Percentiles rank a stretch among this genome's conserved stretches.
These are phyloP conservation scores for Ganoderma resinaceum DNA, from an alignment of 1,284 basidiomycete species.

Conservation along the genomic window DNA sequence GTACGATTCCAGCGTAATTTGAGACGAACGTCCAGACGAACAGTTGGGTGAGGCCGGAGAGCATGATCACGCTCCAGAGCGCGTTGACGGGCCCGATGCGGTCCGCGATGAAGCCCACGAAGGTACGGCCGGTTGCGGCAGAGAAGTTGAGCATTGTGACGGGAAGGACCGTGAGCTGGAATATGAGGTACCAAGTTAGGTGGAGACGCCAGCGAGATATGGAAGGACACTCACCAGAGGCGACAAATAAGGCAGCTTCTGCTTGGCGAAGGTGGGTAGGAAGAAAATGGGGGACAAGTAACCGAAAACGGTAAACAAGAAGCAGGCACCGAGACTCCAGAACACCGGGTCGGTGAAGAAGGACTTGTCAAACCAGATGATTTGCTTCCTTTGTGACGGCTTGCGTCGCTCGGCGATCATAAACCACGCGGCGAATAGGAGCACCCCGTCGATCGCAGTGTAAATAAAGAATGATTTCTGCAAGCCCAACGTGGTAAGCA, in stretches of 20 bases:
- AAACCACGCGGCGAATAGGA: slow-evolving; percentile 29
- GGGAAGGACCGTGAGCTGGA: slow-evolving; percentile 31
- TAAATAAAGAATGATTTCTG: slow-evolving; percentile 34
- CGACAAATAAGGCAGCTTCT: slow-evolving; percentile 30
- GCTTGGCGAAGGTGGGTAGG: slow-evolving; percentile 32
- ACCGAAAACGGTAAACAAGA: slow-evolving; percentile 36
- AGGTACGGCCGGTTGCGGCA: slow-evolving; percentile 32
- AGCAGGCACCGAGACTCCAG: slow-evolving; percentile 36
- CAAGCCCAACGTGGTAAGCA: slow-evolving; percentile 32
- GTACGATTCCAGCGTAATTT: slow-evolving; percentile 36
- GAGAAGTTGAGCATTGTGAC: slow-evolving; percentile 36
- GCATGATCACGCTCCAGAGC: slow-evolving; percentile 29
- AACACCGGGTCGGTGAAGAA: slow-evolving; percentile 38
- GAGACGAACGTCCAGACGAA: slow-evolving; percentile 37
- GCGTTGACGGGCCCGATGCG: slow-evolving; percentile 37
- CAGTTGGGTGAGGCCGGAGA: slow-evolving; percentile 38
- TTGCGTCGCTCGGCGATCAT: slow-evolving; percentile 34
- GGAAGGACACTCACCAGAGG: slow-evolving; percentile 25
- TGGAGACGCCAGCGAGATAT: background rate
- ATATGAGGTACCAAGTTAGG: background rate
- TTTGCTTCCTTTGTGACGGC: slow-evolving; percentile 19
- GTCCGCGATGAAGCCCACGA: slow-evolving; percentile 36
- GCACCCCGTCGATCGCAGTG: slow-evolving; percentile 34
- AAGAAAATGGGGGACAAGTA: slow-evolving; percentile 38
- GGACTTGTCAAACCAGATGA: slow-evolving; percentile 36